phyloP scores from a whole-genome alignment of 306 rosid species.

The Cajanus cajan region DNA sequence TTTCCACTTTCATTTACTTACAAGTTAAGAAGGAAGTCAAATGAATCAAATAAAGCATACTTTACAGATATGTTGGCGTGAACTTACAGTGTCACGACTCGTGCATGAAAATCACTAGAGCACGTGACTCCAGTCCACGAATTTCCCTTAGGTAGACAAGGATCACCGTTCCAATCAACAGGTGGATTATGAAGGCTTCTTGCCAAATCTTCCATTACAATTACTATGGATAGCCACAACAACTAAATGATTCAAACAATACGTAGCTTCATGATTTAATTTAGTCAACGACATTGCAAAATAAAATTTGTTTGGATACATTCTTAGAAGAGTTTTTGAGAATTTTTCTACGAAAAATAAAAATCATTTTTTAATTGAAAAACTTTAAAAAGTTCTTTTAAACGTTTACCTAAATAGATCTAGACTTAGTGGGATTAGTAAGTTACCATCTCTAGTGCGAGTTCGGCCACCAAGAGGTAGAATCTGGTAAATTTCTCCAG shows the following conservation, averaged over 20 bases:
- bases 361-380: too few species aligned
- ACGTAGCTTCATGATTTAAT: constrained; percentile 8
- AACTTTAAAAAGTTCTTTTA: too few species aligned
- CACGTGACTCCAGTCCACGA: constrained; percentile 90
- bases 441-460: constrained; percentile 62
- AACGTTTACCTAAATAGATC: too few species aligned
- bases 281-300: background rate
- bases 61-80: background rate
- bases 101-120: constrained; percentile 28
- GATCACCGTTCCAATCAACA: constrained; percentile 84
- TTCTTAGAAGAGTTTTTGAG: too few species aligned
- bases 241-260: constrained; percentile 11
- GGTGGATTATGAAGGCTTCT: constrained; percentile 61
- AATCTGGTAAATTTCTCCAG: constrained; percentile 70
- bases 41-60: background rate
- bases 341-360: too few species aligned
- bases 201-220: constrained; percentile 62
- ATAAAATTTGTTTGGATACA: background rate
- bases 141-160: constrained; percentile 72
- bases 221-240: constrained; percentile 43
- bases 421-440: background rate
- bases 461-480: constrained; percentile 74
- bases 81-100: constrained; percentile 62
- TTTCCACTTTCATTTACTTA: background rate
- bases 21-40: background rate